Evolutionary conservation across 805 yeast genomes (phyloP).

Genomic region (Yarrowia divulgata): DNA sequence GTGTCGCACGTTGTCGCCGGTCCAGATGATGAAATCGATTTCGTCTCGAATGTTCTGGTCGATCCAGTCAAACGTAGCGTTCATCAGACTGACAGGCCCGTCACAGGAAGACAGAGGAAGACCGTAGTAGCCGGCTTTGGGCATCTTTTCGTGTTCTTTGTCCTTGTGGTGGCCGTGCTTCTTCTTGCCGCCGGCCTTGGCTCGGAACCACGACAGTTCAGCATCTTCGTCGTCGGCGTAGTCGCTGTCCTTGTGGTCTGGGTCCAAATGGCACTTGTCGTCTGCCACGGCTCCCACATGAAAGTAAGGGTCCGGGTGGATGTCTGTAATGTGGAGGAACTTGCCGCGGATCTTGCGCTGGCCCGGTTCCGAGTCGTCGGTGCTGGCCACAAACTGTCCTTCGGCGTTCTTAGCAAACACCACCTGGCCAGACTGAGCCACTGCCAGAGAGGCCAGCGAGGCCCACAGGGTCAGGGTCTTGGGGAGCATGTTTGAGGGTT

Average conservation of each 20-base stretch:
- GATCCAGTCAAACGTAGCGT: conserved; percentile 73
- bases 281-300: conserved; percentile 59
- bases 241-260: conserved; percentile 19
- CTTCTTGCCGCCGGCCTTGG: conserved; percentile 16
- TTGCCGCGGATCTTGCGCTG: conserved; percentile 64
- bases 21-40: conserved; percentile 87
- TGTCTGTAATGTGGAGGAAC: conserved; percentile 84
- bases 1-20: conserved; percentile 88
- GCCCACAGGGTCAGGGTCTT: conserved; percentile 31
- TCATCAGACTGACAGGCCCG: conserved; percentile 67
- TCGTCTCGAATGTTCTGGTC: conserved; percentile 69
- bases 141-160: conserved; percentile 48
- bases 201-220: conserved; percentile 5
- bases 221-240: not conserved
- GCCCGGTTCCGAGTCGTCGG: conserved; percentile 3
- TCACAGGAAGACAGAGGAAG: conserved; percentile 82
- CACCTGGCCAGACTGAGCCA: conserved; percentile 26
- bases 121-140: conserved; percentile 68
- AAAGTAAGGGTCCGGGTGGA: conserved; percentile 82
- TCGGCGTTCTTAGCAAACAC: conserved; percentile 31
- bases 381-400: conserved; percentile 26
- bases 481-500: conserved; percentile 15
- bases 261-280: conserved; percentile 60
- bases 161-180: conserved; percentile 46
- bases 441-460: conserved; percentile 9